A percentile compares a stretch with the other conserved stretches of the same genome.
Conservation (phyloP, 345 rosid species). For the Trapa incisa region DNA sequence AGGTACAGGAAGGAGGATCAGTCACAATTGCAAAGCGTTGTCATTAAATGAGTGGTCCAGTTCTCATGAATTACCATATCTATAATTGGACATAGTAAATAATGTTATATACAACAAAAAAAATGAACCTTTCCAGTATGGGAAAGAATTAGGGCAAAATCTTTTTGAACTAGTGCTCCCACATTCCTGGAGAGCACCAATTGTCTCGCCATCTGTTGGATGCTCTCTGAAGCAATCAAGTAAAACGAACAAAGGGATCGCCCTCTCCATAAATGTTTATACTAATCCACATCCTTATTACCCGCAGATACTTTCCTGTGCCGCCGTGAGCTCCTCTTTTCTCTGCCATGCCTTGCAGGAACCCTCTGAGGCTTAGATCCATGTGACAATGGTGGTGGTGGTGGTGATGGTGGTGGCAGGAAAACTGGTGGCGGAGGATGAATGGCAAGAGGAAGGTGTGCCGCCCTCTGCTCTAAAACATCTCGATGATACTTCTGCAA, state of each 20-base stretch:
- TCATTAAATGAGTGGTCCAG: not conserved
- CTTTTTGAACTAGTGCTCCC: not conserved
- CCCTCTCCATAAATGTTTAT: not conserved
- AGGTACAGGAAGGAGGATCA: not conserved
- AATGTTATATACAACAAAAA: constrained; percentile 4
- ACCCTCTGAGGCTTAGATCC: constrained; percentile 25
- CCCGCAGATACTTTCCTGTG: constrained; percentile 45
- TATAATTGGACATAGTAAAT: not conserved
- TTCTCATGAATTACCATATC: not conserved
- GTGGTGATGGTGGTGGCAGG: constrained; percentile 15
- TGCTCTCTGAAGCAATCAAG: not conserved
- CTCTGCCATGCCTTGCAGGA: constrained; percentile 42
- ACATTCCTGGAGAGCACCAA: not conserved
- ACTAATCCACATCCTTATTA: constrained; percentile 18
- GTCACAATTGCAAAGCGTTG: not conserved
- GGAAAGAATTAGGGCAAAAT: constrained; percentile 1
- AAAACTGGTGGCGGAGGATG: constrained; percentile 32
- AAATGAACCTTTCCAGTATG: not conserved
- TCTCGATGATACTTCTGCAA: constrained; percentile 4
- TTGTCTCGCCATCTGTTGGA: not conserved
- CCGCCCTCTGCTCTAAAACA: not conserved
- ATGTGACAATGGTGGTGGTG: constrained; percentile 12
- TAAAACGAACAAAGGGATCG: not conserved
- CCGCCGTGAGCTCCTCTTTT: constrained; percentile 51
- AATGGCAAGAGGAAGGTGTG: constrained; percentile 17